phyloP scores from a whole-genome alignment of 768 basidiomycete species.

The Hygrocybe coccinea region DNA sequence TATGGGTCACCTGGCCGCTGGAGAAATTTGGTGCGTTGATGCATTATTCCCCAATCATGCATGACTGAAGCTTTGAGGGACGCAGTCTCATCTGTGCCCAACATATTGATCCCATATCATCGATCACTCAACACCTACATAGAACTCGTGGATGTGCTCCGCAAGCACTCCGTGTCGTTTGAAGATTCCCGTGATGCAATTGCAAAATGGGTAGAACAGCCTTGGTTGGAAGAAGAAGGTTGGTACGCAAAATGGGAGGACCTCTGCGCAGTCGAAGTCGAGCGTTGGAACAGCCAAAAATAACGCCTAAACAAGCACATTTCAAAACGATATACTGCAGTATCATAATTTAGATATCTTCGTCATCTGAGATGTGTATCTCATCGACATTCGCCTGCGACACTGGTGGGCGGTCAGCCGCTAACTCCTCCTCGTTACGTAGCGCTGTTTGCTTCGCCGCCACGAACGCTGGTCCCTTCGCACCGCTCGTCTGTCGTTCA shows the following conservation, averaged over 20 bases:
- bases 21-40: slow-evolving; percentile 61
- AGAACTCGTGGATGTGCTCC: slow-evolving; percentile 52
- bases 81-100: slow-evolving; percentile 51
- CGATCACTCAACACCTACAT: slow-evolving; percentile 56
- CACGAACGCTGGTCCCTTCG: slow-evolving; percentile 69
- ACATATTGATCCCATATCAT: slow-evolving; percentile 59
- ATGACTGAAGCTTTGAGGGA: neutral
- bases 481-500: slow-evolving; percentile 56
- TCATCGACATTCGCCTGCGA: slow-evolving; percentile 61
- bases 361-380: slow-evolving; percentile 85
- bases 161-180: slow-evolving; percentile 64
- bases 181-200: slow-evolving; percentile 62
- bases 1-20: slow-evolving; percentile 81
- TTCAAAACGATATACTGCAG: neutral
- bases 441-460: slow-evolving; percentile 59
- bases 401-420: slow-evolving; percentile 24
- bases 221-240: slow-evolving; percentile 57
- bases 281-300: slow-evolving; percentile 49
- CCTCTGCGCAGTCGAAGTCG: slow-evolving; percentile 70
- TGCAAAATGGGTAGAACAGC: slow-evolving; percentile 64
- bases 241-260: slow-evolving; percentile 78
- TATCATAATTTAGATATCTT: slow-evolving; percentile 31
- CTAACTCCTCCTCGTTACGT: slow-evolving; percentile 34
- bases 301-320: neutral
- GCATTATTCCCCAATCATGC: neutral